Base-by-base conservation (phyloP, 2,329 filamentous ascomycete genomes). In the Pseudovirgaria hyperparasitica region DNA sequence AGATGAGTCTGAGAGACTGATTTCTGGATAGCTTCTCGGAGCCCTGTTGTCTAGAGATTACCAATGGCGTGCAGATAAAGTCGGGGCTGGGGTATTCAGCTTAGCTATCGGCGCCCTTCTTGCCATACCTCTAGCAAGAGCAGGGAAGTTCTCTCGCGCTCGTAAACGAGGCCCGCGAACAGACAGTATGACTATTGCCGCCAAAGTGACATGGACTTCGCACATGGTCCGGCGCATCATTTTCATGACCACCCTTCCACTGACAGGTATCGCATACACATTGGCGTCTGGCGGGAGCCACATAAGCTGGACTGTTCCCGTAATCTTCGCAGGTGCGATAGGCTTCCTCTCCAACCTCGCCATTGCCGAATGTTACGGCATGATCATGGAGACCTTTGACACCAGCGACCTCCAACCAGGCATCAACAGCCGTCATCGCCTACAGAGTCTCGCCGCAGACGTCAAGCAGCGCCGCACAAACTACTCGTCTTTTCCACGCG, bases 331-430 rank as follows among this genome's bases (percentile, higher is more conserved):
- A 0, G 68, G 65, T 1, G 47, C 72, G 4, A 66, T 84, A 9
- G 78, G 76, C 0, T 82, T 82, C 40, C 57, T 84, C 5, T 77
- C 75, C 2, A 76, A 73, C 27, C 65, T 87, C 7, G 79, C 77
- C 2, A 73, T 82, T 23, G 70, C 79, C 3, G 80, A 86, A 51
- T 84, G 79, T 50, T 71, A 77, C 36, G 77, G 79, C 1, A 56
- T 86, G 17, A 67, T 85, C 45, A 85, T 86, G 79, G 79, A 85
- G 45, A 76, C 74, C 0, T 86, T 77, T 48, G 81, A 86, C 46
- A 80, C 74, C n/a, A 82, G 76, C 21, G 81, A 86, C 48, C 60
- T 86, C 4, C 77, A 80, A 38, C 72, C 76, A 2, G 75, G 76
- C 8, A 76, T 78, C 60, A 78, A 67, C 30, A 62, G 56, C 16